Base-by-base conservation (phyloP, 1,284 basidiomycete genomes). In the Stereum hirsutum region DNA sequence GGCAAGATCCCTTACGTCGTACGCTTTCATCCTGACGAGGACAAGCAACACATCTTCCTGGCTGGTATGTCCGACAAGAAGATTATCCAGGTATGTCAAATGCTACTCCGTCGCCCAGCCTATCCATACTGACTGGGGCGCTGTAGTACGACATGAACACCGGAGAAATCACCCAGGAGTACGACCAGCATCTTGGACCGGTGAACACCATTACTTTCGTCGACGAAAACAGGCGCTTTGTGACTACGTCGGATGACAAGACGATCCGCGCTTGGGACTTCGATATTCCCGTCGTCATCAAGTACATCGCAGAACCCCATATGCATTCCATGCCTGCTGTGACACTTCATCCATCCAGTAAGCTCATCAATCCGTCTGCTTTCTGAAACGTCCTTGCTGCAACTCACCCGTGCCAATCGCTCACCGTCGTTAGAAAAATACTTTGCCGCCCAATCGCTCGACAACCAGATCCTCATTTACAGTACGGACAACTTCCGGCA, bases 311-410 rank as follows among this genome's bases (percentile, higher is more conserved):
- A 25, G 96, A 99, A 62, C 96, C 96, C 7, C 85, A 92, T 59
- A 99, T 99, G 96, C 94, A 99, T 65, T 96, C 92, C 27, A 98
- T 99, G 94, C 96, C 96, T 10, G 89, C 95, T 14, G 94, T 98
- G 30, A 90, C 91, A 7, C 65, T 94, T 25, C 92, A 97, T 62
- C 96, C 96, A 8, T 92, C 81, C 46, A 88, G 92, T 95, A 62
- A 52, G 89, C 79, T 17, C 37, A 34, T 30, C 15, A 21, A 23
- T 23, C n/a, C 10, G 23, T 6, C 26, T 3, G 14, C 26, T 14
- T 17, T 11, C 3, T 6, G 12, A 8, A 41, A 20, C 19, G 11
- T 20, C n/a, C 17, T 32, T 23, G 21, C 11, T 25, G 14, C 19
- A 8, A 6, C 12, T 24, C 21, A 28, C 46, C n/a, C n/a, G n/a